phyloP scores from a whole-genome alignment of 2,329 filamentous ascomycete genomes.

The Nothomitra cinnamomea region DNA sequence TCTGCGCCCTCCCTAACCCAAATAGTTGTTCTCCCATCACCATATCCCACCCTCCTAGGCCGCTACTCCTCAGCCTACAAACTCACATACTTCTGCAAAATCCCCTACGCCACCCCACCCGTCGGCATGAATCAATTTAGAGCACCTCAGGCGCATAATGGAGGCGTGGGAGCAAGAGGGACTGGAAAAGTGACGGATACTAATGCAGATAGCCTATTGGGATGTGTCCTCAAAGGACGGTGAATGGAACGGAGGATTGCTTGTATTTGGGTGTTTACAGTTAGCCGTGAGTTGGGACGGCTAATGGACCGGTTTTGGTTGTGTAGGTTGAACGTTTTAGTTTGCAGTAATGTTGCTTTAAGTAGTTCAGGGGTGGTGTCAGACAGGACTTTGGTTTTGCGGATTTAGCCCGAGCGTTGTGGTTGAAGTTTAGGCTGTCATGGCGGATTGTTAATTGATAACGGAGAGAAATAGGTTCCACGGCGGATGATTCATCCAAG shows the following conservation, averaged over 20 bases:
- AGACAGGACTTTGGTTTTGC: too few relatives aligned
- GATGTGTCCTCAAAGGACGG: conserved; percentile 40
- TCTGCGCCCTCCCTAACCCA: too few relatives aligned
- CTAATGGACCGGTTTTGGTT: too few relatives aligned
- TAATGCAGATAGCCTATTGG: conserved; percentile 37
- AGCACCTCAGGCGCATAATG: conserved; percentile 19
- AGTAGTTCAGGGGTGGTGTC: too few relatives aligned
- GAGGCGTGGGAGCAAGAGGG: too few relatives aligned
- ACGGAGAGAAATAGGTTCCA: conserved; percentile 32
- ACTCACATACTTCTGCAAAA: conserved; percentile 41
- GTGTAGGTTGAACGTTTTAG: too few relatives aligned
- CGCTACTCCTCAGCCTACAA: conserved; percentile 35
- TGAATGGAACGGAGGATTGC: conserved; percentile 42
- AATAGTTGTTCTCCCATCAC: too few relatives aligned
- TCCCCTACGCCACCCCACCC: conserved; percentile 43
- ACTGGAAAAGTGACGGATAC: conserved; percentile 29
- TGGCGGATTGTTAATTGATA: too few relatives aligned
- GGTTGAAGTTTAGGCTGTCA: too few relatives aligned
- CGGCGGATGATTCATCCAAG: conserved; percentile 44
- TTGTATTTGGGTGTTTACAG: conserved; percentile 43
- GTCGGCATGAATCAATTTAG: conserved; percentile 41
- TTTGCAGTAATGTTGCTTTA: too few relatives aligned
- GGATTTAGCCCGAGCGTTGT: too few relatives aligned
- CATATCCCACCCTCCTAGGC: conserved; percentile 28
- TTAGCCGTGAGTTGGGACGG: conserved; percentile 30